phyloP scores from a whole-genome alignment of 345 rosid species.

The Moricandia arvensis region DNA sequence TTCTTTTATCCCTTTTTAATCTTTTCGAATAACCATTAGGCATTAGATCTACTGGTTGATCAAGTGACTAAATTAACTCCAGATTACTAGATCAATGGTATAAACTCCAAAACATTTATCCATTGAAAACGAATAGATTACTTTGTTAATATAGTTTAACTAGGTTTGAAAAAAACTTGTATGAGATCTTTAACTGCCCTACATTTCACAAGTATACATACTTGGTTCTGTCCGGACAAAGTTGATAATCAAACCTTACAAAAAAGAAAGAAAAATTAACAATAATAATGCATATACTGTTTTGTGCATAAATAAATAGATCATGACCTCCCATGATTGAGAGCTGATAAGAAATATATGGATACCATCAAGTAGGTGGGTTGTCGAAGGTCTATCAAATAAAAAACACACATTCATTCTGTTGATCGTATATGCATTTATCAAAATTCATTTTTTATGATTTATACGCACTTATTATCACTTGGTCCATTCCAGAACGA shows the following conservation, averaged over 20 bases:
- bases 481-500: not conserved
- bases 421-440: conserved; percentile 8
- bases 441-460: not conserved
- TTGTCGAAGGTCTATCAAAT: conserved; percentile 25
- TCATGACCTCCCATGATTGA: conserved; percentile 25
- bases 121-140: not conserved
- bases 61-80: not conserved
- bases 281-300: not conserved
- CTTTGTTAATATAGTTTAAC: not conserved
- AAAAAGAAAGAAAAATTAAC: no score
- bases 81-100: not conserved
- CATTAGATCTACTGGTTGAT: not conserved
- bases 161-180: not conserved
- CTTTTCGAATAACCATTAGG: not conserved
- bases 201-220: conserved; percentile 6
- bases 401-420: conserved; percentile 28
- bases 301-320: conserved; percentile 26
- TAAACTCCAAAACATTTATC: not conserved
- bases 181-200: conserved; percentile 23
- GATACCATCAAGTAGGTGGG: conserved; percentile 20
- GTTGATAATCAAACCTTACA: conserved; percentile 1
- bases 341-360: conserved; percentile 33
- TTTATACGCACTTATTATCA: not conserved
- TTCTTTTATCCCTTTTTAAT: not conserved
- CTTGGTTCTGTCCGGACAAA: not conserved